phyloP scores from a whole-genome alignment of 1,139 yeast genomes.

The Saccharomycopsis hybrid region DNA sequence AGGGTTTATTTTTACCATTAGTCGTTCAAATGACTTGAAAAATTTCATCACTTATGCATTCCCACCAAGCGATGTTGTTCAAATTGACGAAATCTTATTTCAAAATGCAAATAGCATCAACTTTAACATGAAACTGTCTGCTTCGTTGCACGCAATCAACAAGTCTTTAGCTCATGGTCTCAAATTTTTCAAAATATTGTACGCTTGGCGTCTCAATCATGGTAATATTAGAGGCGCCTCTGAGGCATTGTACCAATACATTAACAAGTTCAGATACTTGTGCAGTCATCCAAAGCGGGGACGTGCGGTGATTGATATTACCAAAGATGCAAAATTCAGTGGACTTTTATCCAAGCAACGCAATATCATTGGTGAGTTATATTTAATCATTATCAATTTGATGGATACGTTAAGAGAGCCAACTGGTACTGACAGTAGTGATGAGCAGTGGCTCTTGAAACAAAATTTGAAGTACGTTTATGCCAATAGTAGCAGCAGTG shows the following conservation, averaged over 20 bases:
- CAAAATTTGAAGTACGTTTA: conserved; percentile 7
- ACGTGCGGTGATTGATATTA: background rate
- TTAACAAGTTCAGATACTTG: conserved; percentile 33
- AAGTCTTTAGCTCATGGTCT: conserved; percentile 31
- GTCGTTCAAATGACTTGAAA: conserved; percentile 23
- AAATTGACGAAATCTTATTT: conserved; percentile 37
- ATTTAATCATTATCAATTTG: conserved; percentile 14
- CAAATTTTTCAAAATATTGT: conserved; percentile 46
- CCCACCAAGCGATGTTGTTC: conserved; percentile 20
- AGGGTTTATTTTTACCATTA: conserved; percentile 23
- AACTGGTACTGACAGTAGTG: no score
- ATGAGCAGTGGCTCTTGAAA: conserved; percentile 16
- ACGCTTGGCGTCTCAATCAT: conserved; percentile 44
- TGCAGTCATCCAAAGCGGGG: background rate
- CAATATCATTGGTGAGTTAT: conserved; percentile 10
- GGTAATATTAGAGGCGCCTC: conserved; percentile 50
- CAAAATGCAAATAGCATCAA: conserved; percentile 33
- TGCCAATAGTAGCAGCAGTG: no score
- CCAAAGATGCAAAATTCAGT: background rate
- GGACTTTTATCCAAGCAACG: conserved; percentile 7
- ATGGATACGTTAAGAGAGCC: conserved; percentile 7
- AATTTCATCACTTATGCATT: conserved; percentile 24
- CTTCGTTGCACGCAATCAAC: conserved; percentile 3
- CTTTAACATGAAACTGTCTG: conserved; percentile 5
- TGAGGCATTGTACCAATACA: conserved; percentile 51